Base-by-base conservation (phyloP, 257 asterid species). In the Solanum pennellii region DNA sequence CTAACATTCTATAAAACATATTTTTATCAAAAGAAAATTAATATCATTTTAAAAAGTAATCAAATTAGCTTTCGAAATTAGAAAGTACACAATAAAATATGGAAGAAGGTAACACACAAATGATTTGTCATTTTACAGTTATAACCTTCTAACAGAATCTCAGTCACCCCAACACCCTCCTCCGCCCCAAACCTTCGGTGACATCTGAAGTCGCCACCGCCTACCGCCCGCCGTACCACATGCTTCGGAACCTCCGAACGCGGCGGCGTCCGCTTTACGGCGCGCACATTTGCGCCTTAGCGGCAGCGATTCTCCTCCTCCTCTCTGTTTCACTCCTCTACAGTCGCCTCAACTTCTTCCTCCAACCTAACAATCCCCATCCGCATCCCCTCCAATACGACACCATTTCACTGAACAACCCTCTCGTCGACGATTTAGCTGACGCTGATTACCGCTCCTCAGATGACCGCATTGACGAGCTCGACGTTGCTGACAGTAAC, bases 391-490 rank as follows among this genome's bases (percentile, higher is more conserved):
- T 93, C 66, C 93, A 88, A 62, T 91, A 90, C 92, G 92, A 92
- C 86, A 68, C 89, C 59, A 77, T 83, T 73, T 86, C 91, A 37
- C 86, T 91, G 80, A 88, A 90, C 84, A 90, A 94, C 37, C 95
- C 95, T 12, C 98, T 97, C 79, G 92, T 95, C 84, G 96, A 93
- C 89, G 98, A 95, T 88, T 89, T 94, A 84, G 96, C 94, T 16
- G 98, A 95, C 25, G 68, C 94, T 27, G 89, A 83, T 92, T 91
- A 88, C 88, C 88, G 83, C 13, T 87, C 88, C 76, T 89, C 96
- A 75, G 98, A 94, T n/a, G 99, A 97, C 68, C 99, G 97, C 87
- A 97, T 97, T 56, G 99, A 97, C 90, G 98, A 93, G 90, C 95
- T 93, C 3, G 99, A 97, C 82, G 97, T 95, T 86, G 93, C 92